Evolutionary conservation across 2,329 filamentous ascomycete genomes (phyloP), one percentile per base, ranked within the genome.

Genomic region (Calonectria honghensis): DNA sequence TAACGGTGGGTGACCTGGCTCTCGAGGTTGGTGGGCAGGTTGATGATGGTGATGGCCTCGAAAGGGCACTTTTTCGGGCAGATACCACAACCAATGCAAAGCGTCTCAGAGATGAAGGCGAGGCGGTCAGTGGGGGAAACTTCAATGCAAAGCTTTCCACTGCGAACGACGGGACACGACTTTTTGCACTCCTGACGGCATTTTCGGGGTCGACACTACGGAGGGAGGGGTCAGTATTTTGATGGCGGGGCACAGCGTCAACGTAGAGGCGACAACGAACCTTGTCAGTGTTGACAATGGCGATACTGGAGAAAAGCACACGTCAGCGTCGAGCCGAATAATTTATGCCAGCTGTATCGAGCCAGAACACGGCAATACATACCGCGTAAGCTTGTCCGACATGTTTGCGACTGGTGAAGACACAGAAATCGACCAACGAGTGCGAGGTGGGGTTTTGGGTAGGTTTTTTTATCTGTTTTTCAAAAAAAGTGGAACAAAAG

Each of bases 31-130:
- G 97, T 99, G 81, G 97, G 97, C 90, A 99, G 89, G 90, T 99
- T 99, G 95, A 99, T 99, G 87, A 99, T 99, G 86, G 96, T 97
- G 88, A 99, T 99, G 82, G 97, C 97, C 84, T 96, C 94, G 87
- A 99, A 99, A 20, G 97, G 97, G 86, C 97, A 99, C 87, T 98
- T 98, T 90, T 99, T 99, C 57, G 96, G 96, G 87, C 97, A 99
- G 89, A 99, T 99, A 93, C 97, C 97, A 85, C 97, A 99, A 87
- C 97, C 97, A 83, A 98, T 98, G 86, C 96, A 98, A 76, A 98
- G 92, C 78, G 92, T 93, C 87, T 99, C 97, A 79, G 96, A 98
- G 83, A 99, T 98, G 90, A 98, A 99, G 85, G 97, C 97, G 81
- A 99, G 96, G 84, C 96, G 96, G 79, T 96, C 97, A 73, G 95